Evolutionary conservation across 257 asterid species (phyloP), one percentile per base, ranked within the genome.

Genomic region (Ajuga chamaepitys): DNA sequence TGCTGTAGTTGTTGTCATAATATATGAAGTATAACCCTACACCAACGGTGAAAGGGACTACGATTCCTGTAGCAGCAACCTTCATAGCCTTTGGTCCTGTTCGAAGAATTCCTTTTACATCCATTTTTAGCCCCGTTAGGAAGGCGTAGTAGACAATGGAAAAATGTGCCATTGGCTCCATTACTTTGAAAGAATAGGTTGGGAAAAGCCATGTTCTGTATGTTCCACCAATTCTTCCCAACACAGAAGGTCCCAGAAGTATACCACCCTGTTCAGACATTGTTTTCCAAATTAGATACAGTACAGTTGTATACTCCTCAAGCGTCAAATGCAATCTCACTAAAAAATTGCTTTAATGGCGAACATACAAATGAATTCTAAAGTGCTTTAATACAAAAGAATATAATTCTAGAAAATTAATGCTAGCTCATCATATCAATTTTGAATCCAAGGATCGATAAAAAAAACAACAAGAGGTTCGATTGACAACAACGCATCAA

Each of bases 111-210:
- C 88, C 79, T 65, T 66, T 68, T 5, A 83, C 62, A 14, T 94
- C 97, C 93, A 83, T 82, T 58, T 85, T 86, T 24, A 90, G 56
- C 24, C 97, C 99, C 57, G 78, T 73, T 7, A 94, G 84, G 77
- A 94, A 88, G 37, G 96, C 97, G 41, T 80, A 85, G 62, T 72
- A 79, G 4, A 79, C 77, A 11, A 94, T 76, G 75, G 95, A 75
- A 18, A 90, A 58, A 52, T 94, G 99, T 18, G 95, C 95, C 87
- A 94, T 81, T 45, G 96, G 95, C 86, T 94, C 97, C 51, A 94
- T 42, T 2, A 83, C 70, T 55, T 66, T 73, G 74, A 84, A 82
- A 4, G 88, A 78, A 54, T 80, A 90, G 47, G 62, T 78, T 14
- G 97, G 97, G 77, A 88, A 94, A 7, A 85, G 1, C 14, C 70